These are phyloP conservation scores for Nicotiana obtusifolia DNA, from an alignment of 257 asterid genomes.

Conservation along the genomic window DNA sequence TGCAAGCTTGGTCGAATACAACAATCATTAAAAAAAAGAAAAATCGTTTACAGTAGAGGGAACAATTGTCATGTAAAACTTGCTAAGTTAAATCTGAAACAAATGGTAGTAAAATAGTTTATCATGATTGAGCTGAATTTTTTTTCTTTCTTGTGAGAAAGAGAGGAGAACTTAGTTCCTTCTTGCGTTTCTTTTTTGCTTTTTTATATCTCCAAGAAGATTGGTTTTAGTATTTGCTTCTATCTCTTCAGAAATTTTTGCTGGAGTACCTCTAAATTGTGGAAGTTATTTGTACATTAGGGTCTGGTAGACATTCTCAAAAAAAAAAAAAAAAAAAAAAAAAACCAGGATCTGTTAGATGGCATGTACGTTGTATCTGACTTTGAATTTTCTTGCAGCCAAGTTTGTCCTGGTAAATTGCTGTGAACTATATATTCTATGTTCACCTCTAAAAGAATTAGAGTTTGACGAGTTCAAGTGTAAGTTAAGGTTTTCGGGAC, in stretches of 20 bases:
- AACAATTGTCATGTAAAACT: too few relatives aligned
- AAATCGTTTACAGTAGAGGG: too few relatives aligned
- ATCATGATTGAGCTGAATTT: background rate
- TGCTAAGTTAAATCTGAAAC: background rate
- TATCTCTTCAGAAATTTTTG: background rate
- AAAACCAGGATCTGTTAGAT: background rate
- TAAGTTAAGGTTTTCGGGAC: background rate
- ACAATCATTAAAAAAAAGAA: too few relatives aligned
- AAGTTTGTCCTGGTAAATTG: background rate
- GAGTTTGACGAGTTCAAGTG: background rate
- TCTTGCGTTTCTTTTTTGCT: background rate
- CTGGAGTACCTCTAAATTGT: background rate
- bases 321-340: too few relatives aligned
- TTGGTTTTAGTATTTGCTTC: background rate
- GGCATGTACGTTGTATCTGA: background rate
- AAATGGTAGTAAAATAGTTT: background rate
- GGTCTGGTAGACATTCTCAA: background rate
- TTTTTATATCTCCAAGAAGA: background rate
- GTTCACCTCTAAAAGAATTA: background rate
- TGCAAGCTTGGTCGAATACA: too few relatives aligned
- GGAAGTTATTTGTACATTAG: background rate
- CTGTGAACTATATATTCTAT: background rate
- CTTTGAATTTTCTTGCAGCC: background rate
- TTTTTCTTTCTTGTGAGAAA: background rate
- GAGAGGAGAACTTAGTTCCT: background rate